Base-by-base conservation (phyloP, 106 monocot genomes). In the Acorus calamus region DNA sequence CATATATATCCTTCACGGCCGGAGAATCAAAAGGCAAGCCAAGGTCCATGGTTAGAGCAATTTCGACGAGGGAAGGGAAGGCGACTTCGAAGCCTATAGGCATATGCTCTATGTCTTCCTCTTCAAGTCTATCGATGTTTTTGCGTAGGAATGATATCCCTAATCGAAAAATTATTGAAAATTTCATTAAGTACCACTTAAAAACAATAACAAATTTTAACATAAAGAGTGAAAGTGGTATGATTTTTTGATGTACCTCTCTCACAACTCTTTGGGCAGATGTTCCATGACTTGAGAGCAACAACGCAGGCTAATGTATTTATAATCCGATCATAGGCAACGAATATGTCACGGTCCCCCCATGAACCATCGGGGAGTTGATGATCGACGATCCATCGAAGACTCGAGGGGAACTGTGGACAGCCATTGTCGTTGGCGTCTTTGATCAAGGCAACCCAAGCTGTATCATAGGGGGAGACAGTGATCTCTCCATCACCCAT, bases 41-140 rank as follows among this genome's bases (percentile, higher is more conserved):
- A 61, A 98, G 55, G 13, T 69, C 81, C 50, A 92, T 52, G 4
- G 12, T 45, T 44, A 75, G 76, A n/a, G 92, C 98, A 6, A 86
- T 77, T 43, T 98, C 83, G 1, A 92, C 8, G 3, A 92, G 78
- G 6, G 92, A 88, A 57, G 98, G 92, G 76, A 98, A 83, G 0
- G 85, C 85, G 2, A 98, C 79, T 54, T 98, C 98, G 49, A 98
- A 98, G 0, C 92, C 98, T 3, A 98, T 92, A 0, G 85, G 92
- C 98, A 98, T 85, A 44, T 58, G 80, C 65, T 88, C 87, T 1
- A 42, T 69, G 42, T 84, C 73, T 50, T 88, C 92, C 62, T 85
- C 81, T 7, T 67, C 77, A 42, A 92, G 67, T 63, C 82, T 85
- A 57, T 80, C 70, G 77, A 92, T 81, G 56, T 98, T 92, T 58